These are phyloP conservation scores for Penstemon davidsonii DNA, from an alignment of 257 asterid genomes.

Conservation along the genomic window DNA sequence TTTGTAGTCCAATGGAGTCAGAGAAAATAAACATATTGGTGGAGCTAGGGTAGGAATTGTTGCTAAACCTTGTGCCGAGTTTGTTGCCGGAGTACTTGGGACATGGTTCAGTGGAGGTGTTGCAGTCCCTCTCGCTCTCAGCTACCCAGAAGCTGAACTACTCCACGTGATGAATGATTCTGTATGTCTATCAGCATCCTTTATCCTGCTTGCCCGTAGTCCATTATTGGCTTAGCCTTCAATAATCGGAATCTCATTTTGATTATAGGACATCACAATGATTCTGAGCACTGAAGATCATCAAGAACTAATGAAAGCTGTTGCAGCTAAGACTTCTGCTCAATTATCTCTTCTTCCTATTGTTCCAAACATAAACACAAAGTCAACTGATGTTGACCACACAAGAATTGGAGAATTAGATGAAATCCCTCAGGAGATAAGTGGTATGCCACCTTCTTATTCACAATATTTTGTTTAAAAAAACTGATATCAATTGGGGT, in stretches of 20 bases:
- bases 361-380: conserved; percentile 39
- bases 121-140: conserved; percentile 95
- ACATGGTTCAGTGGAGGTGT: conserved; percentile 96
- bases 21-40: conserved; percentile 42
- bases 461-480: conserved; percentile 1
- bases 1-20: conserved; percentile 49
- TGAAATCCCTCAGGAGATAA: conserved; percentile 40
- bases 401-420: conserved; percentile 32
- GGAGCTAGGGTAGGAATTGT: conserved; percentile 87
- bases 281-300: conserved; percentile 91
- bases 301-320: conserved; percentile 68
- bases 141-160: conserved; percentile 96
- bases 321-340: conserved; percentile 82
- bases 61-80: conserved; percentile 92
- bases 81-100: conserved; percentile 87
- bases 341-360: conserved; percentile 72
- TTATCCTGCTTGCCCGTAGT: background rate
- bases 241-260: conserved; percentile 22
- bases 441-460: conserved; percentile 40
- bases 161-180: conserved; percentile 94
- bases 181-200: conserved; percentile 44
- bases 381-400: conserved; percentile 34
- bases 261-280: conserved; percentile 64
- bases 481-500: conserved; percentile 19
- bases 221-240: background rate